These are phyloP conservation scores for Paraglomus occultum DNA, from an alignment of 192 early-diverging fungal genomes.

Conservation along the genomic window DNA sequence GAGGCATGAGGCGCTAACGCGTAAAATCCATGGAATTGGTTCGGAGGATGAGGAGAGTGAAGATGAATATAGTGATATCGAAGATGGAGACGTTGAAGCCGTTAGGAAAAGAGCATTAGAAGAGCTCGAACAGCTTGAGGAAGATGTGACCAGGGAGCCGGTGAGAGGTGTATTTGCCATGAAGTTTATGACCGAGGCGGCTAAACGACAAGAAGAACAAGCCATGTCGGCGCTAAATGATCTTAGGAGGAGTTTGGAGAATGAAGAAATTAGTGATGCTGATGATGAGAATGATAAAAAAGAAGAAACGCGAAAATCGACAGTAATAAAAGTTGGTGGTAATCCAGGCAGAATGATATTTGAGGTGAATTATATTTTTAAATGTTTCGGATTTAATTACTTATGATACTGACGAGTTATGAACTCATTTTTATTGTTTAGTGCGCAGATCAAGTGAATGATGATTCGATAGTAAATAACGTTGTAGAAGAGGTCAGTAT, in stretches of 20 bases:
- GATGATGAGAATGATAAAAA: constrained; percentile 34
- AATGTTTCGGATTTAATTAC: background rate
- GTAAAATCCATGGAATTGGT: constrained; percentile 74
- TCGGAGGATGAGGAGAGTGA: constrained; percentile 59
- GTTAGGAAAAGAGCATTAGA: constrained; percentile 42
- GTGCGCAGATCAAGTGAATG: too few relatives aligned
- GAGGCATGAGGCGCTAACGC: constrained; percentile 71
- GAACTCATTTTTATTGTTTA: too few relatives aligned
- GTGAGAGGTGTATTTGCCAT: constrained; percentile 88
- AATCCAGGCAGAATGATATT: constrained; percentile 66
- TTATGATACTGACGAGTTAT: too few relatives aligned
- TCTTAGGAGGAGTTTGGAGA: constrained; percentile 49
- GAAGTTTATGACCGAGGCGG: constrained; percentile 97
- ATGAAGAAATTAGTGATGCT: constrained; percentile 38
- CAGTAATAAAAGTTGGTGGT: constrained; percentile 40
- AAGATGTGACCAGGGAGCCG: constrained; percentile 42
- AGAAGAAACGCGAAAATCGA: constrained; percentile 29
- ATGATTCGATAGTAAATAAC: too few relatives aligned
- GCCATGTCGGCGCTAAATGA: constrained; percentile 43
- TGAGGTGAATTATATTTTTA: constrained; percentile 8
- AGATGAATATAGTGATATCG: constrained; percentile 45
- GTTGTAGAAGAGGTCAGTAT: too few relatives aligned
- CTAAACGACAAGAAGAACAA: constrained; percentile 54
- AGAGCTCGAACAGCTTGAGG: constrained; percentile 55
- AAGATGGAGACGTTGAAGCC: constrained; percentile 47